A percentile compares a stretch with the other conserved stretches of the same genome.
These are phyloP conservation scores for Cantharellus cinnabarinus DNA, from an alignment of 768 basidiomycete species.

Conservation along the genomic window DNA sequence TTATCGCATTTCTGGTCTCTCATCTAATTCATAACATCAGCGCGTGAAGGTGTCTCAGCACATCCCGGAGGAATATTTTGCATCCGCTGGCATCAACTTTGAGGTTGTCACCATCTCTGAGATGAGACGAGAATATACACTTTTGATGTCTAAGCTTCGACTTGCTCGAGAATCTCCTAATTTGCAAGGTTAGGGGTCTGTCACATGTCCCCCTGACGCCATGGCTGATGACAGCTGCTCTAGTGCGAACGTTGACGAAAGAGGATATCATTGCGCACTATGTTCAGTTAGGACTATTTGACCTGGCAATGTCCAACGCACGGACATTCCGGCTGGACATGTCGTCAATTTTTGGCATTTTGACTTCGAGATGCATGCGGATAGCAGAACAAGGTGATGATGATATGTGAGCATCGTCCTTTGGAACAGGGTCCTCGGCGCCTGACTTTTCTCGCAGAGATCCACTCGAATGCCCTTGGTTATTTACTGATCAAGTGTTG, in stretches of 20 bases:
- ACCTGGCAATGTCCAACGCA: constrained; percentile 57
- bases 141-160: constrained; percentile 60
- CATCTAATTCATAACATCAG: constrained; percentile 24
- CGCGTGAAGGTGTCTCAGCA: constrained; percentile 49
- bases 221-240: not conserved
- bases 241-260: constrained; percentile 12
- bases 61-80: constrained; percentile 58
- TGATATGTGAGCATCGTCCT: constrained; percentile 5
- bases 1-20: not conserved
- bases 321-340: constrained; percentile 64
- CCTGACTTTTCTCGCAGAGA: not conserved
- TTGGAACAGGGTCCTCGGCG: not conserved
- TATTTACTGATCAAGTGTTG: constrained; percentile 56
- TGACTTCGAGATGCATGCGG: constrained; percentile 62
- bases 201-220: not conserved
- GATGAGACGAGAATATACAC: constrained; percentile 55
- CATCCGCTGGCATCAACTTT: constrained; percentile 39
- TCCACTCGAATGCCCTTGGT: constrained; percentile 27
- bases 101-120: constrained; percentile 67
- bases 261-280: constrained; percentile 53
- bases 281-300: constrained; percentile 60
- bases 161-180: constrained; percentile 47
- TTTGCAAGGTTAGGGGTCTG: constrained; percentile 34
- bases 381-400: constrained; percentile 39
- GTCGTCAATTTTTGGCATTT: constrained; percentile 59